Conservation (phyloP, 2,329 filamentous ascomycete genomes). For the Pseudopyricularia cyperi region DNA sequence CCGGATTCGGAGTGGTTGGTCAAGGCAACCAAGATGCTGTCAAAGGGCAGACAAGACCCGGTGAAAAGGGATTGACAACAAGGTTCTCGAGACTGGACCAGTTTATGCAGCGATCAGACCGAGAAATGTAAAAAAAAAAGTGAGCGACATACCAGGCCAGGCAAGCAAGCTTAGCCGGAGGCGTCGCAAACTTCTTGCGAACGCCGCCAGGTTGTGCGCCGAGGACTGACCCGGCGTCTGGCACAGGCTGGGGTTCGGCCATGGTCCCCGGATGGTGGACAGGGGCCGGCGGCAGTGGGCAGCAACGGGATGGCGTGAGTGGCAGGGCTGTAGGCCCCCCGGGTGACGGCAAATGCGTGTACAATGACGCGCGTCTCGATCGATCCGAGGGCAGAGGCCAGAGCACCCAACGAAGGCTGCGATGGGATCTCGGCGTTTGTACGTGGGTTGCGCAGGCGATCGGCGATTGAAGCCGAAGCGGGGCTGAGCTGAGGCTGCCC, state of each 20-base stretch:
- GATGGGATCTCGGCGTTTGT: not conserved
- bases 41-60: not conserved
- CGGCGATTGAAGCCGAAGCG: not conserved
- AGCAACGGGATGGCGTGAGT: too few species aligned
- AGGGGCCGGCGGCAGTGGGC: not conserved
- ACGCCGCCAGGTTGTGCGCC: not conserved
- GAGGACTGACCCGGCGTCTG: not conserved
- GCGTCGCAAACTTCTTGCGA: conserved; percentile 28
- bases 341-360: not conserved
- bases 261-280: not conserved
- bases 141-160: conserved; percentile 29
- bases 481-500: not conserved
- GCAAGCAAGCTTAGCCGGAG: conserved; percentile 36
- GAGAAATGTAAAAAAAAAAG: not conserved
- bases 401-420: not conserved
- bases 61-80: not conserved
- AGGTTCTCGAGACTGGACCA: not conserved
- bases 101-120: not conserved
- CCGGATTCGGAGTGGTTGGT: not conserved
- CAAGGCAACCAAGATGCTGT: not conserved
- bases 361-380: not conserved
- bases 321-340: too few species aligned
- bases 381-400: too few species aligned
- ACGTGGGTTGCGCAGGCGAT: not conserved
- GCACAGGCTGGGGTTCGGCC: conserved; percentile 6